Evolutionary conservation across 805 yeast species (phyloP).

Genomic region (Millerozyma acaciae): DNA sequence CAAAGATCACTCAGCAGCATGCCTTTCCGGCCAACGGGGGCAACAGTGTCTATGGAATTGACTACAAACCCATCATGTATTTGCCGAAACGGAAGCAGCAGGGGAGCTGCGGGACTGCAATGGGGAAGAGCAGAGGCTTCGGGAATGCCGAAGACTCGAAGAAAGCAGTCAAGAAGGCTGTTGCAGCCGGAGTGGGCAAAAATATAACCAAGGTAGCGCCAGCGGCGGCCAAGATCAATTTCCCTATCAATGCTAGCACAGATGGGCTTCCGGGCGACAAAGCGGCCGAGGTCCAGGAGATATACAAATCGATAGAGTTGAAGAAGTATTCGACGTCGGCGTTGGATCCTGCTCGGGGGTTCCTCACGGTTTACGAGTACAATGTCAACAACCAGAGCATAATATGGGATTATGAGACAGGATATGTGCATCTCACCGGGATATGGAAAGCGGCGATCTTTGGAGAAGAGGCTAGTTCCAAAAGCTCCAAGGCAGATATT

Average conservation of each 20-base stretch:
- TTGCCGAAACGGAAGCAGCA: background rate
- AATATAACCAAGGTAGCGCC: background rate
- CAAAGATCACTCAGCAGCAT: too few relatives aligned
- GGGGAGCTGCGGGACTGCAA: background rate
- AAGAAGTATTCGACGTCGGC: slow-evolving; percentile 65
- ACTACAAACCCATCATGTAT: slow-evolving; percentile 1
- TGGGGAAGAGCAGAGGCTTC: background rate
- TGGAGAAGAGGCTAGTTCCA: slow-evolving; percentile 9
- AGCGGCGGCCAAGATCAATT: slow-evolving; percentile 8
- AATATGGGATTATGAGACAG: slow-evolving; percentile 82
- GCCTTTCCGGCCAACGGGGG: too few relatives aligned
- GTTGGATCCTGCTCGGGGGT: slow-evolving; percentile 62
- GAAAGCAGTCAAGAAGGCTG: slow-evolving; percentile 38
- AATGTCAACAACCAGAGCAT: slow-evolving; percentile 66
- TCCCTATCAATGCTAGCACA: slow-evolving; percentile 10
- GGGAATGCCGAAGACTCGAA: slow-evolving; percentile 26
- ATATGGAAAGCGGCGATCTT: slow-evolving; percentile 63
- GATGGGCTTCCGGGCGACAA: slow-evolving; percentile 7
- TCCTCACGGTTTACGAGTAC: slow-evolving; percentile 69
- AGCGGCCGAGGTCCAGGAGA: slow-evolving; percentile 4
- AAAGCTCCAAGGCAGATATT: slow-evolving; percentile 63
- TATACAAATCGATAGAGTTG: slow-evolving; percentile 19
- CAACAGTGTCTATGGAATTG: slow-evolving; percentile 1
- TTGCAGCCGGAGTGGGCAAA: slow-evolving; percentile 25
- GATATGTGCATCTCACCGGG: slow-evolving; percentile 84